Evolutionary conservation across 1,284 basidiomycete genomes (phyloP).

Genomic region (Wallemia ichthyophaga): DNA sequence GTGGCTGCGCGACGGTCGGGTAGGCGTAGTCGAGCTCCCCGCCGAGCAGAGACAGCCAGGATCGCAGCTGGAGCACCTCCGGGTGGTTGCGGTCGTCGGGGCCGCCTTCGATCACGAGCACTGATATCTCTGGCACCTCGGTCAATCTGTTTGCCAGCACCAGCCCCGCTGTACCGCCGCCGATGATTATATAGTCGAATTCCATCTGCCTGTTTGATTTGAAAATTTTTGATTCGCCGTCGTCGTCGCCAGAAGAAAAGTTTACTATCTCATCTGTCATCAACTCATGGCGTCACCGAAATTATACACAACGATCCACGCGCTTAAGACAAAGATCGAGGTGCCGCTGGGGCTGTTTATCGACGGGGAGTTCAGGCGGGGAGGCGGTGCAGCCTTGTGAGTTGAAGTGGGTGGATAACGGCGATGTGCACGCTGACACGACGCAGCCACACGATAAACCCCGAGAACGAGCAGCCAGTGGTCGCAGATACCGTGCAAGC

Average conservation of each 20-base stretch:
- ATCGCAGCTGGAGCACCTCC: conserved; percentile 12
- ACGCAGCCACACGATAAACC: background rate
- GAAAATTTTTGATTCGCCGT: too few relatives aligned
- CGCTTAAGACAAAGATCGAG: background rate
- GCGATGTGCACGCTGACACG: too few relatives aligned
- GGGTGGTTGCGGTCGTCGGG: conserved; percentile 10
- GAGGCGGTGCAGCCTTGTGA: background rate
- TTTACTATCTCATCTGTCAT: too few relatives aligned
- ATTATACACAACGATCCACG: background rate
- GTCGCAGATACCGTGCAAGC: background rate
- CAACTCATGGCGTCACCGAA: background rate
- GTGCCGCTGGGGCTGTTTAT: background rate
- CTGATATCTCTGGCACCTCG: conserved; percentile 7
- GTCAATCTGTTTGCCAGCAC: conserved; percentile 15
- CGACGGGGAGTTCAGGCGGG: background rate
- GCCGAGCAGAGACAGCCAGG: conserved; percentile 15
- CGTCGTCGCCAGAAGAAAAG: too few relatives aligned
- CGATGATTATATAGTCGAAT: conserved; percentile 2
- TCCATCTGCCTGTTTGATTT: background rate
- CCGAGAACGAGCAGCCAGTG: background rate
- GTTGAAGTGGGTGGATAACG: background rate
- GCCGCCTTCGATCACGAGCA: conserved; percentile 15
- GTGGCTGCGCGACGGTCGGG: conserved; percentile 12
- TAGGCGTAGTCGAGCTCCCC: conserved; percentile 14
- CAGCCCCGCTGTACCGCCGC: conserved; percentile 13